Evolutionary conservation across 208 protist genomes (phyloP).

Genomic region (Wallacemonas sp.): DNA sequence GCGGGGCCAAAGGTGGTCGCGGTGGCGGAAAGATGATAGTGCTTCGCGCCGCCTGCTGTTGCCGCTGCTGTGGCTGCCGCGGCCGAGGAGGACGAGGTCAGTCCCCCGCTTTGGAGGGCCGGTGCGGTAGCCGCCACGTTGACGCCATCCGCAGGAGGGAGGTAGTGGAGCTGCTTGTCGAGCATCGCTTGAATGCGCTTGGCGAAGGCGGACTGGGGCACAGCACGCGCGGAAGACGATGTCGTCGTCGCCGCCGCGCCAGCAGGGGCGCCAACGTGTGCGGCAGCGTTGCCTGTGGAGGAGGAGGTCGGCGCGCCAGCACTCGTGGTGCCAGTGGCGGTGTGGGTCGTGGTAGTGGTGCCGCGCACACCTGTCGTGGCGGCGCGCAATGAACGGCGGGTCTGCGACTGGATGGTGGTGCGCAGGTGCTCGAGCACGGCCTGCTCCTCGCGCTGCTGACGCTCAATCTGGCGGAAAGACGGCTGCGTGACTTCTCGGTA

Average conservation of each 20-base stretch:
- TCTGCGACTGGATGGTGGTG: constrained; percentile 19
- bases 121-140: constrained; percentile 19
- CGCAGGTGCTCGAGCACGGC: constrained; percentile 20
- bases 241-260: neutral
- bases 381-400: constrained; percentile 7
- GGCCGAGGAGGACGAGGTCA: neutral
- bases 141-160: neutral
- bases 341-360: neutral
- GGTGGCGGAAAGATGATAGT: constrained; percentile 14
- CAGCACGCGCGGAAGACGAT: neutral
- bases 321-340: neutral
- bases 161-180: constrained; percentile 24
- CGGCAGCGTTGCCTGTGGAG: too few relatives aligned
- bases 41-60: too few relatives aligned
- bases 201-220: constrained; percentile 40
- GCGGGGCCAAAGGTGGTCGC: constrained; percentile 5
- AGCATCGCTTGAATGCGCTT: constrained; percentile 58
- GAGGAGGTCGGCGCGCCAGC: too few relatives aligned
- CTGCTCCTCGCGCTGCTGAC: constrained; percentile 37
- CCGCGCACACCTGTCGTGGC: constrained; percentile 9
- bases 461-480: constrained; percentile 35
- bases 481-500: constrained; percentile 66
- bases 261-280: too few relatives aligned
- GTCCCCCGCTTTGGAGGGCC: too few relatives aligned
- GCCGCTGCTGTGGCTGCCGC: neutral